phyloP scores from a whole-genome alignment of 257 asterid genomes.

The Lantana camara region DNA sequence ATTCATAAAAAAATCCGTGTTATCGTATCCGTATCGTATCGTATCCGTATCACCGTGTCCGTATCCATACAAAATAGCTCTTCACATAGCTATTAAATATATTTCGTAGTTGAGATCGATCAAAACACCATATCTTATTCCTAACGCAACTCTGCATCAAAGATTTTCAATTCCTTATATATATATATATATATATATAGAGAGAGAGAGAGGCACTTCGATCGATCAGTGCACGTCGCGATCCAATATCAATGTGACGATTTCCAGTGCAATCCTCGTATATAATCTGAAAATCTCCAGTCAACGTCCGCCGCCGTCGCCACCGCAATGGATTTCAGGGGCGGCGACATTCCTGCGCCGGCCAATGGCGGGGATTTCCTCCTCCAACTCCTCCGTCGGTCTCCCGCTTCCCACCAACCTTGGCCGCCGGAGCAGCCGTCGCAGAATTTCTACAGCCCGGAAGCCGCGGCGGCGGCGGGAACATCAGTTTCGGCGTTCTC shows the following conservation, averaged over 20 bases:
- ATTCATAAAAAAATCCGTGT: no score
- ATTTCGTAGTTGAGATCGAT: no score
- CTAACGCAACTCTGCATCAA: no score
- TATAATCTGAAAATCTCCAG: not conserved
- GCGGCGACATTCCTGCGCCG: slow-evolving; percentile 47
- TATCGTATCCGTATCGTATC: no score
- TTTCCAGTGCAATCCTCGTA: not conserved
- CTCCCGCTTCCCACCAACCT: slow-evolving; percentile 20
- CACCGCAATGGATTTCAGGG: slow-evolving; percentile 50
- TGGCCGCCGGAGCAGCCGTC: slow-evolving; percentile 26
- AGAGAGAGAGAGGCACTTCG: no score
- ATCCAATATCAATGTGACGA: not conserved
- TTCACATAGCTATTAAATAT: no score
- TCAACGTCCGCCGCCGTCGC: not conserved
- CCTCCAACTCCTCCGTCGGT: slow-evolving; percentile 46
- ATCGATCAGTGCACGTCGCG: no score
- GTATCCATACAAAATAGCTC: no score
- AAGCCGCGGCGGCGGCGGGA: slow-evolving; percentile 53
- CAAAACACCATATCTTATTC: no score
- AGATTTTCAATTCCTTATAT: no score
- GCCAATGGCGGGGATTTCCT: slow-evolving; percentile 57
- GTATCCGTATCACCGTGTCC: no score
- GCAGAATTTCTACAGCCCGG: slow-evolving; percentile 43
- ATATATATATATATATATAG: no score
- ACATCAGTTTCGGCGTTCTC: slow-evolving; percentile 27